Percentiles rank a stretch among this genome's conserved stretches.
Conservation (phyloP, 805 yeast genomes). For the Lachancea dasiensis region DNA sequence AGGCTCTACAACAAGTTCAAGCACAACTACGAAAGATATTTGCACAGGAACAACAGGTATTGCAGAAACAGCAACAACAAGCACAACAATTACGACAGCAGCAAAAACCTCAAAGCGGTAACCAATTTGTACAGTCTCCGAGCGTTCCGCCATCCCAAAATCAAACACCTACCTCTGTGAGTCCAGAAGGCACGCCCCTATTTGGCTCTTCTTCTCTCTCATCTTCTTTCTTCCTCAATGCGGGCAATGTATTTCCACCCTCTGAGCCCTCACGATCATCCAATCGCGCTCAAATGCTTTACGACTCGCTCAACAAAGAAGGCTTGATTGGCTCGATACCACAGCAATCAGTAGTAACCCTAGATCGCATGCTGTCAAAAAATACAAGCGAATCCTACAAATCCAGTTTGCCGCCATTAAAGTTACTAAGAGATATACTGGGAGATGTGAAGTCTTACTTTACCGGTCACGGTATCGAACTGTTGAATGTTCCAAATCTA, state of each 20-base stretch:
- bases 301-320: slow-evolving; percentile 12
- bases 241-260: slow-evolving; percentile 7
- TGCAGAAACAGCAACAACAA: slow-evolving; percentile 29
- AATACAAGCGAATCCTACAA: slow-evolving; percentile 10
- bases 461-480: slow-evolving; percentile 25
- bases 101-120: slow-evolving; percentile 7
- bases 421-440: slow-evolving; percentile 22
- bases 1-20: slow-evolving; percentile 34
- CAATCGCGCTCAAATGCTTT: slow-evolving; percentile 4
- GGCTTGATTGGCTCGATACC: slow-evolving; percentile 24
- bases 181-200: slow-evolving; percentile 2
- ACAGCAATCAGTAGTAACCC: slow-evolving; percentile 26
- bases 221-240: slow-evolving; percentile 9
- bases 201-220: slow-evolving; percentile 8
- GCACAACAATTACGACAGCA: slow-evolving; percentile 25
- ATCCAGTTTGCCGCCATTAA: slow-evolving; percentile 21
- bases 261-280: slow-evolving; percentile 3
- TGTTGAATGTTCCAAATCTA: slow-evolving; percentile 25
- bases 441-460: slow-evolving; percentile 30
- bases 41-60: slow-evolving; percentile 34
- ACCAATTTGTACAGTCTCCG: slow-evolving; percentile 17
- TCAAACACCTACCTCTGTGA: slow-evolving; percentile 10
- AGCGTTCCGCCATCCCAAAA: slow-evolving; percentile 17
- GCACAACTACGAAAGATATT: slow-evolving; percentile 36
- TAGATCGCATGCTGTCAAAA: slow-evolving; percentile 18